phyloP scores from a whole-genome alignment of 208 protist species.

The Vickermania spadyakhi region DNA sequence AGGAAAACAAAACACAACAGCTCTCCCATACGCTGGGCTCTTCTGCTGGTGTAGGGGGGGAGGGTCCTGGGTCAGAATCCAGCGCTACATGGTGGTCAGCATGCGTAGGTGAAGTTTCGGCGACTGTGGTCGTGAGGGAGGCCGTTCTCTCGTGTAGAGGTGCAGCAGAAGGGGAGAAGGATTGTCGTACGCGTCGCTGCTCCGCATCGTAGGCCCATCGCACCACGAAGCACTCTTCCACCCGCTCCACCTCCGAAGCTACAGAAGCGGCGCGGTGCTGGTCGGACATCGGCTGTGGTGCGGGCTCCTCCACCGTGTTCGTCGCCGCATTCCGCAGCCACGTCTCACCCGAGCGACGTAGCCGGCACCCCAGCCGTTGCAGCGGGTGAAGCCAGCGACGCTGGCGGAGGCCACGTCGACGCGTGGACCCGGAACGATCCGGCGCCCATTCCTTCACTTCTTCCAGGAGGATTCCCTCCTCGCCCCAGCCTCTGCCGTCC shows the following conservation, averaged over 20 bases:
- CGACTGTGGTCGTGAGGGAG: background rate
- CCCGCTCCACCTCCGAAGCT: background rate
- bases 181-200: background rate
- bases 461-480: too few species aligned
- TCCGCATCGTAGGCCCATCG: background rate
- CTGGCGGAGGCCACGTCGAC: background rate
- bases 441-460: too few species aligned
- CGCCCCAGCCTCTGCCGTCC: slow-evolving; percentile 3
- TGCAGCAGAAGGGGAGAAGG: too few species aligned
- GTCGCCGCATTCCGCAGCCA: slow-evolving; percentile 54
- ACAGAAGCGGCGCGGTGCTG: background rate
- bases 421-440: background rate
- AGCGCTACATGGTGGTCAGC: too few species aligned
- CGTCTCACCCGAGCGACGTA: background rate
- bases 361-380: background rate
- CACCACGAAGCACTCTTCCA: background rate
- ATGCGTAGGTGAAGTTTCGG: too few species aligned
- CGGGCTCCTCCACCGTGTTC: slow-evolving; percentile 30
- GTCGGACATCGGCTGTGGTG: background rate
- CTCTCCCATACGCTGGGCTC: background rate
- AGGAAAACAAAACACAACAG: slow-evolving; percentile 13
- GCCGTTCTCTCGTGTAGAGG: background rate
- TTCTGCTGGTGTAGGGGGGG: too few species aligned
- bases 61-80: too few species aligned
- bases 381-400: background rate